A percentile compares a stretch with the other conserved stretches of the same genome.
phyloP scores from a whole-genome alignment of 148 eudicot genomes.

The Rhododendron ferrugineum region DNA sequence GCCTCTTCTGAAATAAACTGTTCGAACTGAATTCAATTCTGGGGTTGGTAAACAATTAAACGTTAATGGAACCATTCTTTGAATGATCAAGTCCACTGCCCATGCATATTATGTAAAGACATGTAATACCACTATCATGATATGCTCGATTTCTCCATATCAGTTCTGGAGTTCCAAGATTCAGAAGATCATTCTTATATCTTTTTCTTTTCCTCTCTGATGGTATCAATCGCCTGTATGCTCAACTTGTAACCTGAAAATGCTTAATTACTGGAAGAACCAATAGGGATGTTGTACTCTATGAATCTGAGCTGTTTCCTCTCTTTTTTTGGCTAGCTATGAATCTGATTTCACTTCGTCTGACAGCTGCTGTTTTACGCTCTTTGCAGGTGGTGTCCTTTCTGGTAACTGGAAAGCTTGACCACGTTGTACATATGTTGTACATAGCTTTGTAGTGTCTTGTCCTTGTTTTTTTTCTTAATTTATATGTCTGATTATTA shows the following conservation, averaged over 20 bases:
- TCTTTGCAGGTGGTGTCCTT: slow-evolving; percentile 89
- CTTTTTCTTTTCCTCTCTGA: not conserved
- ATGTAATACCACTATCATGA: not conserved
- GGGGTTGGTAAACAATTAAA: not conserved
- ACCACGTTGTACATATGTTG: slow-evolving; percentile 5
- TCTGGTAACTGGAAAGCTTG: slow-evolving; percentile 56
- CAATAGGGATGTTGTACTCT: not conserved
- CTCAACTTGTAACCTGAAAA: not conserved
- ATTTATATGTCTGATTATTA: not conserved
- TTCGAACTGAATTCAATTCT: not conserved
- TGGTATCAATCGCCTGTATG: not conserved
- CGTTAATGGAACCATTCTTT: not conserved
- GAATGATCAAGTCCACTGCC: not conserved
- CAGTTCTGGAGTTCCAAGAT: not conserved
- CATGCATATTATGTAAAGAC: not conserved
- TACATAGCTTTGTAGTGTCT: not conserved
- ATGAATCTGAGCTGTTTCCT: not conserved
- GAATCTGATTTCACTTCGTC: not conserved
- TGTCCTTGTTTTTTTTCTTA: not conserved
- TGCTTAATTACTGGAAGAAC: not conserved
- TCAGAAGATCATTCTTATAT: not conserved
- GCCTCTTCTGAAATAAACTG: not conserved
- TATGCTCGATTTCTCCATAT: not conserved
- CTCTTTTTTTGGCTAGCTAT: not conserved
- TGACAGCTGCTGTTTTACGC: not conserved